Conservation (phyloP, 192 early-diverging fungal genomes). For the Spizellomyces punctatus region DNA sequence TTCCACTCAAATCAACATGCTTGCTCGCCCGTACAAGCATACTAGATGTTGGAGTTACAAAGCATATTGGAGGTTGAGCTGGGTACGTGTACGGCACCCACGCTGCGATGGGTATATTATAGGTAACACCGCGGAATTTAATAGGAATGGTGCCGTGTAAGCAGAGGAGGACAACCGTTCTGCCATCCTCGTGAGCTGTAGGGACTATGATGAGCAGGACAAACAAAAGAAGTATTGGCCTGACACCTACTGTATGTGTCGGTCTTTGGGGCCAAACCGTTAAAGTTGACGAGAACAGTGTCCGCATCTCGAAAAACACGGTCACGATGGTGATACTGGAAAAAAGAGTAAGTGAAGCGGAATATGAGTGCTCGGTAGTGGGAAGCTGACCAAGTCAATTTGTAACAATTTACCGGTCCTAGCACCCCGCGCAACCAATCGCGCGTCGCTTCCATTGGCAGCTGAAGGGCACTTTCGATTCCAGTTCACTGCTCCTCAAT, state of each 20-base stretch:
- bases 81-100: constrained; percentile 90
- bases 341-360: neutral
- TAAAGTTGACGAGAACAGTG: constrained; percentile 56
- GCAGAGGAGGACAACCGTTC: constrained; percentile 70
- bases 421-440: constrained; percentile 32
- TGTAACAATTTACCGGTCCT: constrained; percentile 10
- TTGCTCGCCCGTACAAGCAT: constrained; percentile 84
- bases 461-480: no score
- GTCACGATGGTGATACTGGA: constrained; percentile 64
- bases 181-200: constrained; percentile 45
- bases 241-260: constrained; percentile 67
- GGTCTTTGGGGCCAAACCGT: constrained; percentile 64
- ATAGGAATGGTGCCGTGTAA: constrained; percentile 89
- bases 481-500: no score
- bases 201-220: neutral
- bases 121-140: constrained; percentile 71
- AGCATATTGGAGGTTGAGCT: constrained; percentile 72
- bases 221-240: no score
- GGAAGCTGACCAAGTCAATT: neutral
- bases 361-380: neutral
- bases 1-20: constrained; percentile 82
- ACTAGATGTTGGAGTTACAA: constrained; percentile 83
- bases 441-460: constrained; percentile 30
- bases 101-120: constrained; percentile 91
- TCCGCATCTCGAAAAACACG: constrained; percentile 69